These are phyloP conservation scores for Globisporangium echinulatum DNA, from an alignment of 352 stramenopile species.

Conservation along the genomic window DNA sequence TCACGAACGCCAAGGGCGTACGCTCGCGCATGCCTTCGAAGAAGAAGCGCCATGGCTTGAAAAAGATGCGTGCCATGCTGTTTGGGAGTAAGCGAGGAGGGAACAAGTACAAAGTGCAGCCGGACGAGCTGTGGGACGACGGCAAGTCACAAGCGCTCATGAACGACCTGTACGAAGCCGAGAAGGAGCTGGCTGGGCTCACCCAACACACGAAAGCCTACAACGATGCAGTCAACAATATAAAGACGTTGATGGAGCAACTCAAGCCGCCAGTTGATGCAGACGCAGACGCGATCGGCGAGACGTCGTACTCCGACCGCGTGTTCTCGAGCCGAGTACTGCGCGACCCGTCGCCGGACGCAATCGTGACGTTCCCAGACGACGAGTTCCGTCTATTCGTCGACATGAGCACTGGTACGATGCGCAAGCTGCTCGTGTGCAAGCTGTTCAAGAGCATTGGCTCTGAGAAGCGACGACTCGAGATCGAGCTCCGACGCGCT, in stretches of 20 bases:
- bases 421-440: slow-evolving; percentile 28
- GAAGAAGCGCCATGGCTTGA: slow-evolving; percentile 5
- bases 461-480: slow-evolving; percentile 18
- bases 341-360: slow-evolving; percentile 34
- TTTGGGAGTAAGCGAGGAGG: slow-evolving; percentile 19
- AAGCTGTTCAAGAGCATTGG: slow-evolving; percentile 51
- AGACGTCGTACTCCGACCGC: slow-evolving; percentile 17
- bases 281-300: background rate
- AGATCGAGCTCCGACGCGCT: slow-evolving; percentile 16
- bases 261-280: slow-evolving; percentile 4
- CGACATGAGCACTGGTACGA: slow-evolving; percentile 10
- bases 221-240: slow-evolving; percentile 11
- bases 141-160: slow-evolving; percentile 25
- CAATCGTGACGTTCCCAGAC: slow-evolving; percentile 35
- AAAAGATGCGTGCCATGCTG: slow-evolving; percentile 11
- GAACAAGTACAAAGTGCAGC: slow-evolving; percentile 17
- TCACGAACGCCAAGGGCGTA: slow-evolving; percentile 22
- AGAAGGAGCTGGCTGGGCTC: slow-evolving; percentile 18
- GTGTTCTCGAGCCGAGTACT: slow-evolving; percentile 33
- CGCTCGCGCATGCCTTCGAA: slow-evolving; percentile 7
- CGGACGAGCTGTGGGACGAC: slow-evolving; percentile 36
- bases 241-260: slow-evolving; percentile 17
- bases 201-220: slow-evolving; percentile 16
- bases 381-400: slow-evolving; percentile 43
- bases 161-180: slow-evolving; percentile 18